A percentile compares a stretch with the other conserved stretches of the same genome.
Conservation (phyloP, 2,329 filamentous ascomycete genomes). For the Botrytis sinoallii region DNA sequence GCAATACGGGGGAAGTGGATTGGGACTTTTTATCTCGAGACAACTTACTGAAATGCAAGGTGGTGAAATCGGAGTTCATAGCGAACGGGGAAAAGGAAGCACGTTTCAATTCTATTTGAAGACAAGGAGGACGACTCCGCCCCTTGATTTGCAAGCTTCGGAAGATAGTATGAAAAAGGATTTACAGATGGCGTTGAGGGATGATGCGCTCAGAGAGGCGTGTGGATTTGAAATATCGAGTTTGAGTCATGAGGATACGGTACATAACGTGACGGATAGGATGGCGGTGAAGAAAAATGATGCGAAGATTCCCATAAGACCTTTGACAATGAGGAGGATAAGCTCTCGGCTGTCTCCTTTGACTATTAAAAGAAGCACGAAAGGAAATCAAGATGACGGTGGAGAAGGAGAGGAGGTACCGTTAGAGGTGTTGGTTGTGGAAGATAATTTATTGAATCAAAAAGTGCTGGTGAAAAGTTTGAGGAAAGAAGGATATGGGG, state of each 20-base stretch:
- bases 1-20: slow-evolving; percentile 74
- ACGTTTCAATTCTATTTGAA: slow-evolving; percentile 71
- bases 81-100: slow-evolving; percentile 63
- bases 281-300: neutral
- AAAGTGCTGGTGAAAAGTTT: slow-evolving; percentile 62
- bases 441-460: slow-evolving; percentile 69
- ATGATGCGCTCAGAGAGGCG: slow-evolving; percentile 13
- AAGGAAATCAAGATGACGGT: neutral
- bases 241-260: neutral
- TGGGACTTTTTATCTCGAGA: slow-evolving; percentile 77
- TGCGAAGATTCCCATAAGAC: neutral
- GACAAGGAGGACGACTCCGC: slow-evolving; percentile 4
- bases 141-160: neutral
- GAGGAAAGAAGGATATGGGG: slow-evolving; percentile 56
- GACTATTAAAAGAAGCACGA: neutral
- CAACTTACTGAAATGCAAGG: slow-evolving; percentile 77
- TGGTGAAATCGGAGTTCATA: slow-evolving; percentile 73
- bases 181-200: slow-evolving; percentile 6
- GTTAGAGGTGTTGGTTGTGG: slow-evolving; percentile 51
- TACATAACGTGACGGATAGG: neutral
- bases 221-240: slow-evolving; percentile 8
- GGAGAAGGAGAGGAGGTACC: slow-evolving; percentile 11
- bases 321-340: neutral
- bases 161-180: neutral
- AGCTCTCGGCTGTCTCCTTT: neutral